Evolutionary conservation across 345 rosid genomes (phyloP).

Genomic region (Balakata baccata): DNA sequence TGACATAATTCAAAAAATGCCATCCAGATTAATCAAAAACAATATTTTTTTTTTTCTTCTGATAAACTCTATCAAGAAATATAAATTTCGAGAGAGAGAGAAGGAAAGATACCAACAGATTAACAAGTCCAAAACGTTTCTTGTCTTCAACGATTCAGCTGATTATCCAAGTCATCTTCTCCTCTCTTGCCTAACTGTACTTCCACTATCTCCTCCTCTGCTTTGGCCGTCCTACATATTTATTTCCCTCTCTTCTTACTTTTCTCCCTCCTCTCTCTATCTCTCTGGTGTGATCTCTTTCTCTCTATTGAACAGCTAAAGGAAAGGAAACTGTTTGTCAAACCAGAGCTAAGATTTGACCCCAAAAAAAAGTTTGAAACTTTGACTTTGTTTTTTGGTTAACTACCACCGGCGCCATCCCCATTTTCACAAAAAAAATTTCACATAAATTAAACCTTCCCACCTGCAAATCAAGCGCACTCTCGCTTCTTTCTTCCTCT

Average conservation of each 20-base stretch:
- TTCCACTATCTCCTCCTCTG: not conserved
- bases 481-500: too few species aligned
- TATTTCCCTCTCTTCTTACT: not conserved
- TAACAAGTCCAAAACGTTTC: not conserved
- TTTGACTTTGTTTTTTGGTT: not conserved
- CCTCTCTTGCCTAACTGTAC: not conserved
- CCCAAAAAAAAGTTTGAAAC: not conserved
- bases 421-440: not conserved
- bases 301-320: too few species aligned
- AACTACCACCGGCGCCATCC: not conserved
- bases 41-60: too few species aligned
- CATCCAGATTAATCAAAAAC: not conserved
- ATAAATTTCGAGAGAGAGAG: too few species aligned
- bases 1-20: not conserved
- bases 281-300: too few species aligned
- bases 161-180: not conserved
- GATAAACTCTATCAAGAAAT: not conserved
- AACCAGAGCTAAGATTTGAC: not conserved
- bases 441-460: not conserved
- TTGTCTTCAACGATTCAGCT: not conserved
- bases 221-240: not conserved
- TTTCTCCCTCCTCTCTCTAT: too few species aligned
- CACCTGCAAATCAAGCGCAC: not conserved
- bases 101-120: not conserved
- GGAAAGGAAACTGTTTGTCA: too few species aligned